Percentiles rank a stretch among this genome's conserved stretches.
phyloP scores from a whole-genome alignment of 768 basidiomycete genomes.

The Russula vinacea region DNA sequence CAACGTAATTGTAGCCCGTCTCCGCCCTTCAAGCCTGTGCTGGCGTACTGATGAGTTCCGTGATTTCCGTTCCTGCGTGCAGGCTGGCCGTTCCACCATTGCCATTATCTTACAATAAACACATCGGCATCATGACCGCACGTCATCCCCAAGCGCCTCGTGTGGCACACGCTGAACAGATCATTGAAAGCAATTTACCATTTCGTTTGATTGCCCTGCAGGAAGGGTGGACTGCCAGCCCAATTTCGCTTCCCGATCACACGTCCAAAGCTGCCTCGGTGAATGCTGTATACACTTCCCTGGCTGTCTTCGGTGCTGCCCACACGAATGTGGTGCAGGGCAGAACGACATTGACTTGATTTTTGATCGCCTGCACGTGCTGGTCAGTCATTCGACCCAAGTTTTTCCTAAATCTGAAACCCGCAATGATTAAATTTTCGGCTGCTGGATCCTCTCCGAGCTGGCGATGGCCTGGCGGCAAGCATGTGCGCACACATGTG shows the following conservation, averaged over 20 bases:
- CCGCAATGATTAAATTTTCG: slow-evolving; percentile 25
- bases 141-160: slow-evolving; percentile 26
- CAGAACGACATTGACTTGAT: slow-evolving; percentile 14
- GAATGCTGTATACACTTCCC: slow-evolving; percentile 10
- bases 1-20: slow-evolving; percentile 21
- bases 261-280: slow-evolving; percentile 1
- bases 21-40: slow-evolving; percentile 9
- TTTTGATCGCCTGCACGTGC: slow-evolving; percentile 22
- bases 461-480: slow-evolving; percentile 26
- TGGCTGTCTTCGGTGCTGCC: slow-evolving; percentile 1
- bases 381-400: neutral
- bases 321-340: slow-evolving; percentile 21
- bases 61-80: slow-evolving; percentile 14
- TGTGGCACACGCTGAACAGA: slow-evolving; percentile 27
- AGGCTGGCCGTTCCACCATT: slow-evolving; percentile 5
- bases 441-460: slow-evolving; percentile 22
- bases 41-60: slow-evolving; percentile 15
- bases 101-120: slow-evolving; percentile 17
- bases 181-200: slow-evolving; percentile 16
- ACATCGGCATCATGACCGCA: slow-evolving; percentile 17
- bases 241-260: slow-evolving; percentile 22
- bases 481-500: slow-evolving; percentile 24
- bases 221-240: slow-evolving; percentile 8
- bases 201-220: slow-evolving; percentile 13
- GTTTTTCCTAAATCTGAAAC: slow-evolving; percentile 15